These are phyloP conservation scores for Yarrowia sp. DNA, from an alignment of 805 yeast species.

Conservation along the genomic window DNA sequence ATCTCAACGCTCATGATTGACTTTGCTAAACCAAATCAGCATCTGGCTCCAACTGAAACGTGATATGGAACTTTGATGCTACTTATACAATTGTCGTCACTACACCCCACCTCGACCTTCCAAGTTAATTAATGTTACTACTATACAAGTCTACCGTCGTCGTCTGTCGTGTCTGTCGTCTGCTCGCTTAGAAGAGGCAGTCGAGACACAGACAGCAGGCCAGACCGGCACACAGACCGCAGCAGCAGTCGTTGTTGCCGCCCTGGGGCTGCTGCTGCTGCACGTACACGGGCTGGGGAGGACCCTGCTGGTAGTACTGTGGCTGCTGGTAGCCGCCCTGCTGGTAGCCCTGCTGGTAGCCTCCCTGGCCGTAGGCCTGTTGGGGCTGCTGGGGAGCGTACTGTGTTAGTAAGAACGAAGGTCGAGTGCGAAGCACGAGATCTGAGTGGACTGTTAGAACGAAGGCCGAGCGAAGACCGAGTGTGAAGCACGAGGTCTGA, in stretches of 20 bases:
- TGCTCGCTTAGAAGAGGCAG: constrained; percentile 42
- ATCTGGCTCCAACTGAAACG: background rate
- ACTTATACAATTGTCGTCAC: too few relatives aligned
- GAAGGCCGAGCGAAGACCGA: too few relatives aligned
- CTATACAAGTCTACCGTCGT: constrained; percentile 29
- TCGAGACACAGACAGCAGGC: constrained; percentile 50
- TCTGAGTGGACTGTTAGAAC: too few relatives aligned
- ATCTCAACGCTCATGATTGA: too few relatives aligned
- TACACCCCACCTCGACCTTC: too few relatives aligned
- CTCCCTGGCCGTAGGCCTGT: constrained; percentile 41
- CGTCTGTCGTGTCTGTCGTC: background rate
- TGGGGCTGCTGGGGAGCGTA: constrained; percentile 43
- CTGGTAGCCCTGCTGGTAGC: constrained; percentile 38
- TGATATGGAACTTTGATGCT: background rate
- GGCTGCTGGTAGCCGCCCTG: constrained; percentile 40
- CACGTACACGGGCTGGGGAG: constrained; percentile 47
- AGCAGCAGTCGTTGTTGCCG: constrained; percentile 47
- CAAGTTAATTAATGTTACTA: constrained; percentile 13
- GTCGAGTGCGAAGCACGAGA: too few relatives aligned
- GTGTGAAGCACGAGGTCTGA: too few relatives aligned
- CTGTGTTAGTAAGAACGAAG: constrained; percentile 15
- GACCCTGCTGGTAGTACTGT: constrained; percentile 44
- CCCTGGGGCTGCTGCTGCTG: constrained; percentile 44
- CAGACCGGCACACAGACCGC: constrained; percentile 50
- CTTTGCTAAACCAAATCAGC: background rate